These are phyloP conservation scores for Hyphopichia homilentoma DNA, from an alignment of 805 yeast genomes.

Conservation along the genomic window DNA sequence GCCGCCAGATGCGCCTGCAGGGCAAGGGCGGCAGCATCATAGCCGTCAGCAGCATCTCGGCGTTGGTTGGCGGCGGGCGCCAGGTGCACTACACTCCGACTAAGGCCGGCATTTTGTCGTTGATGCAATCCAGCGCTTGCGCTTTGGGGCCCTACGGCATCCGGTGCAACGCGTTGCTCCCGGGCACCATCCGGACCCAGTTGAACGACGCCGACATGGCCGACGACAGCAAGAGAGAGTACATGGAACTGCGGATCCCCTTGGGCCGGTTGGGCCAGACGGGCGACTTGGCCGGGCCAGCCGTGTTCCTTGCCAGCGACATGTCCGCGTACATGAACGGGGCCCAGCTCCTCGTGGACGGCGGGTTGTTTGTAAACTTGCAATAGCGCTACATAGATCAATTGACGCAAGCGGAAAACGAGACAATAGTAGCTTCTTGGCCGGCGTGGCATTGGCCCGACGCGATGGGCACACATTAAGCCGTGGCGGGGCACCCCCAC, in stretches of 20 bases:
- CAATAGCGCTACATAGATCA: slow-evolving; percentile 13
- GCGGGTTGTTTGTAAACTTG: slow-evolving; percentile 44
- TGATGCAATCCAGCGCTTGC: slow-evolving; percentile 43
- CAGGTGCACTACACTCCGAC: slow-evolving; percentile 48
- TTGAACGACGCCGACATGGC: slow-evolving; percentile 41
- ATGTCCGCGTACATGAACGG: slow-evolving; percentile 36
- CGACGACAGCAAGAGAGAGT: slow-evolving; percentile 27
- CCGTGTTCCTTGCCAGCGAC: slow-evolving; percentile 38
- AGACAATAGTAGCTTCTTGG: too few relatives aligned
- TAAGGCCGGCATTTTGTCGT: slow-evolving; percentile 42
- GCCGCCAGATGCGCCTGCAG: slow-evolving; percentile 40
- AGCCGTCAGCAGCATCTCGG: slow-evolving; percentile 40
- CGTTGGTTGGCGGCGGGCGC: slow-evolving; percentile 43
- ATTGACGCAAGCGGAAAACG: too few relatives aligned
- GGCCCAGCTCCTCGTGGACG: slow-evolving; percentile 42
- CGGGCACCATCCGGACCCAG: slow-evolving; percentile 42
- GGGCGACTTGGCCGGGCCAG: slow-evolving; percentile 40
- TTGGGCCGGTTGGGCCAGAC: slow-evolving; percentile 36
- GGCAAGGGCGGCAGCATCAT: slow-evolving; percentile 48
- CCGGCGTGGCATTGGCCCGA: too few relatives aligned
- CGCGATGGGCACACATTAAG: too few relatives aligned
- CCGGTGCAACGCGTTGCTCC: slow-evolving; percentile 43
- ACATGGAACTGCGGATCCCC: slow-evolving; percentile 40
- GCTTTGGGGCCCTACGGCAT: slow-evolving; percentile 42
- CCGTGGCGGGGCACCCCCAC: not conserved